Conservation (phyloP, 148 eudicot species). For the Drosera capensis region DNA sequence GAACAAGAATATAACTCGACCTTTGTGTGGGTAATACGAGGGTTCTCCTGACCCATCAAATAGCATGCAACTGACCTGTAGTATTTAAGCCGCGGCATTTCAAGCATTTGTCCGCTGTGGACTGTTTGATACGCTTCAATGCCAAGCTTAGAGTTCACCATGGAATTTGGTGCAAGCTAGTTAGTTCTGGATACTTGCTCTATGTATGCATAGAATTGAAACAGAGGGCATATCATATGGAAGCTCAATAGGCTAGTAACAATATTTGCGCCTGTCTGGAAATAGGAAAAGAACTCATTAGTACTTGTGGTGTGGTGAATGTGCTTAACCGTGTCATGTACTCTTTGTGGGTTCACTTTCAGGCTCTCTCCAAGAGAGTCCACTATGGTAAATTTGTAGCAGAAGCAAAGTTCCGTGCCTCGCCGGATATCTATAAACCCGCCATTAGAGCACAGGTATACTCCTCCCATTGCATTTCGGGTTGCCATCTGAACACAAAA, state of each 20-base stretch:
- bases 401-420: conserved; percentile 78
- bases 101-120: too few relatives aligned
- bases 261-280: neutral
- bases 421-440: conserved; percentile 57
- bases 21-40: too few relatives aligned
- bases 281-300: neutral
- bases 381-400: conserved; percentile 97
- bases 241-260: neutral
- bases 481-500: too few relatives aligned
- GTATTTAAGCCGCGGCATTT: too few relatives aligned
- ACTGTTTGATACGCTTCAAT: too few relatives aligned
- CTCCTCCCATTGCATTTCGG: too few relatives aligned
- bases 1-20: too few relatives aligned
- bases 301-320: neutral
- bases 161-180: too few relatives aligned
- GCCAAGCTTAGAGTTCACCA: too few relatives aligned
- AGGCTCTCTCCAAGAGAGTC: conserved; percentile 90
- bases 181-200: neutral
- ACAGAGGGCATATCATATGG: too few relatives aligned
- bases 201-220: neutral
- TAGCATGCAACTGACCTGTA: too few relatives aligned
- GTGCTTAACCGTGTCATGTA: neutral
- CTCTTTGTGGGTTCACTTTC: conserved; percentile 1
- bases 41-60: too few relatives aligned
- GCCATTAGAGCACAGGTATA: conserved; percentile 69